Conservation (phyloP, 306 rosid genomes). For the Prunus kanzakura region DNA sequence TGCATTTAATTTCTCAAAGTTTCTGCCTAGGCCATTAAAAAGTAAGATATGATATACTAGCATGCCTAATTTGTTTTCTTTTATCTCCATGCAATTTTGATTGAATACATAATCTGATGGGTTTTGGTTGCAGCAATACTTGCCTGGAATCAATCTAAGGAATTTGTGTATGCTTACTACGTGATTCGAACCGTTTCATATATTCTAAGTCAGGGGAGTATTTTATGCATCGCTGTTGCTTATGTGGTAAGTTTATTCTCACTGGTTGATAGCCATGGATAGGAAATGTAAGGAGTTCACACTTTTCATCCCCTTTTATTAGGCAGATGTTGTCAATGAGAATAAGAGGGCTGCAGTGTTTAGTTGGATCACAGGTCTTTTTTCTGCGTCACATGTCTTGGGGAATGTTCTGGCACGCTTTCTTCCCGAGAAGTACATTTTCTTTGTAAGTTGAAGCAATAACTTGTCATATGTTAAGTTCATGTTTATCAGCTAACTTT, state of each 20-base stretch:
- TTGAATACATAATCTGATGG: background rate
- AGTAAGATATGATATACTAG: too few relatives aligned
- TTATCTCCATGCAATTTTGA: background rate
- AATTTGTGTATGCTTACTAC: conserved; percentile 60
- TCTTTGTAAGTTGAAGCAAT: conserved; percentile 28
- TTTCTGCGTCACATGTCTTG: conserved; percentile 58
- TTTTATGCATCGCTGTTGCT: conserved; percentile 61
- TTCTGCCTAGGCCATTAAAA: too few relatives aligned
- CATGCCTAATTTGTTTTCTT: too few relatives aligned
- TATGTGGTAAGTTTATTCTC: conserved; percentile 49
- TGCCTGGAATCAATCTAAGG: conserved; percentile 47
- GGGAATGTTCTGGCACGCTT: conserved; percentile 56
- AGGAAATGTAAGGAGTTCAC: conserved; percentile 6
- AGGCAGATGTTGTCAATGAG: conserved; percentile 66
- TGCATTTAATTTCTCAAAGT: too few relatives aligned
- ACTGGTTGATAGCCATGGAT: background rate
- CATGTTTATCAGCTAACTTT: background rate
- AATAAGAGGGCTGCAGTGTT: conserved; percentile 54
- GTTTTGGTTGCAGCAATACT: conserved; percentile 46
- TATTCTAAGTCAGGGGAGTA: conserved; percentile 67
- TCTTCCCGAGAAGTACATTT: conserved; percentile 53
- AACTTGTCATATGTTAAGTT: background rate
- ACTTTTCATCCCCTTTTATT: conserved; percentile 1
- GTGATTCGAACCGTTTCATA: conserved; percentile 52
- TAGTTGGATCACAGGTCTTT: conserved; percentile 67